Evolutionary conservation across 2,329 filamentous ascomycete genomes (phyloP).

Genomic region (Lojkania enalia): DNA sequence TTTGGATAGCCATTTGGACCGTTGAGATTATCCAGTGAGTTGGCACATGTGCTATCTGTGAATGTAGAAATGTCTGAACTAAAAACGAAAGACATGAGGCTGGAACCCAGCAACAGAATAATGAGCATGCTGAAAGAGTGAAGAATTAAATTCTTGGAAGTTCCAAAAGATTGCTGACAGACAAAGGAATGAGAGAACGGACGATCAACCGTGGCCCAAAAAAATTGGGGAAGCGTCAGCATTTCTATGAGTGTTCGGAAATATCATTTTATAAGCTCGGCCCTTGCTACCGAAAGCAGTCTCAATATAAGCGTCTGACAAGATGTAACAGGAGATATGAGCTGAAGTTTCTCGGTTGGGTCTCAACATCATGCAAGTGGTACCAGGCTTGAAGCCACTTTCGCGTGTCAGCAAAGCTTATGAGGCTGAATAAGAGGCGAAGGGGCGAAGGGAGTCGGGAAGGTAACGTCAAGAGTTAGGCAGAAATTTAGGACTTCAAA

Average conservation of each 20-base stretch:
- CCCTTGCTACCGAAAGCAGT: not conserved
- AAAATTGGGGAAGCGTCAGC: not conserved
- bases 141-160: not conserved
- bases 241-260: not conserved
- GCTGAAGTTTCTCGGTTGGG: not conserved
- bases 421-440: not conserved
- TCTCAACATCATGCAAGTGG: not conserved
- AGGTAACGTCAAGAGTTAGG: not conserved
- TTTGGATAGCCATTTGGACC: constrained; percentile 14
- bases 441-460: not conserved
- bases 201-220: too few relatives aligned
- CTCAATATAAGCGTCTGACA: not conserved
- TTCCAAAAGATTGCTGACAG: not conserved
- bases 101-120: not conserved
- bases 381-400: not conserved
- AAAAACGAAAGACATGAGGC: not conserved
- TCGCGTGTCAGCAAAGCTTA: not conserved
- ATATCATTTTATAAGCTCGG: not conserved
- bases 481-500: not conserved
- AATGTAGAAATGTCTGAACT: constrained; percentile 6
- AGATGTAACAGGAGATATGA: not conserved
- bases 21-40: not conserved
- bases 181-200: not conserved
- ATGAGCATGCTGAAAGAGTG: not conserved
- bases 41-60: constrained; percentile 3